phyloP scores from a whole-genome alignment of 139 green algal species.

The Marvania coccoides region DNA sequence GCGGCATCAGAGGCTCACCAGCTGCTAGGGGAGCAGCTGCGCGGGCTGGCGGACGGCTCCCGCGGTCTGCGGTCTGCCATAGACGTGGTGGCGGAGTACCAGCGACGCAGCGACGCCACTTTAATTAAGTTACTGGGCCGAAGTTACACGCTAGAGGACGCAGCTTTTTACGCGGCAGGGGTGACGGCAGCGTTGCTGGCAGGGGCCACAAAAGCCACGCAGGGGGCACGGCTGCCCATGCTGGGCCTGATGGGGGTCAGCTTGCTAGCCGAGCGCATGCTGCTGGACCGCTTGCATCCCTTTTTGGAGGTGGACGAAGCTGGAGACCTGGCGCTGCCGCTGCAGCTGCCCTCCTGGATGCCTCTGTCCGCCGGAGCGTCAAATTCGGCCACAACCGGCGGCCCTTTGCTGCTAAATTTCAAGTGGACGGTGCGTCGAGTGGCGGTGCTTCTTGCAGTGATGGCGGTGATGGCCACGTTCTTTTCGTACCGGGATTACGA shows the following conservation, averaged over 20 bases:
- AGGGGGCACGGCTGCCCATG: slow-evolving; percentile 3
- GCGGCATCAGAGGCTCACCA: slow-evolving; percentile 1
- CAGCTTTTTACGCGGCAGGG: slow-evolving; percentile 5
- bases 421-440: slow-evolving; percentile 4
- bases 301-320: slow-evolving; percentile 1
- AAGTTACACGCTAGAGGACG: slow-evolving; percentile 20
- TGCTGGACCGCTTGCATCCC: slow-evolving; percentile 14
- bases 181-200: slow-evolving; percentile 1
- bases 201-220: not conserved
- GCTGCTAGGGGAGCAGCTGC: not conserved
- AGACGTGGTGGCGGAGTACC: slow-evolving; percentile 16
- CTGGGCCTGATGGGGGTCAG: slow-evolving; percentile 14
- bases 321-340: slow-evolving; percentile 4
- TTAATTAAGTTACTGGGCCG: slow-evolving; percentile 20
- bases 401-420: slow-evolving; percentile 1
- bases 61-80: slow-evolving; percentile 3
- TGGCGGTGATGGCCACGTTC: not conserved
- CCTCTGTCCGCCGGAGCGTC: not conserved
- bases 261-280: slow-evolving; percentile 16
- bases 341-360: slow-evolving; percentile 4
- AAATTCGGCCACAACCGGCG: not conserved
- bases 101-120: slow-evolving; percentile 21
- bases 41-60: not conserved
- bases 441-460: not conserved
- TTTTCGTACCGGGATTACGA: slow-evolving; percentile 12